Conservation (phyloP, 495 filamentous ascomycete species). For the Penicillium steckii region DNA sequence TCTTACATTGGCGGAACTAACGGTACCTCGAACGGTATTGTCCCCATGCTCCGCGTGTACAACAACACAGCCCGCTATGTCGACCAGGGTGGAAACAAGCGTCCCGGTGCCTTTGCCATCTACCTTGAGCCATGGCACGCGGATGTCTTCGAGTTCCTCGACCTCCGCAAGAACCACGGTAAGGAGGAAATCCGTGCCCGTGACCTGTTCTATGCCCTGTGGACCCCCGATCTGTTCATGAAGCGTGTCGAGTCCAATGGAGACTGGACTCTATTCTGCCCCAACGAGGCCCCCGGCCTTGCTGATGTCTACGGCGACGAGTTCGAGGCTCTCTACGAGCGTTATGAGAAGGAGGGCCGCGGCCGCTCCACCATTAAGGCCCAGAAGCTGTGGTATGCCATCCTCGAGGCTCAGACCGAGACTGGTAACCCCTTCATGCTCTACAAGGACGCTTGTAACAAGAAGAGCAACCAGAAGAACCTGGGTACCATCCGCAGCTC, state of each 20-base stretch:
- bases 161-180: conserved; percentile 97
- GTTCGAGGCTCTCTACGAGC: conserved; percentile 92
- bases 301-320: conserved; percentile 97
- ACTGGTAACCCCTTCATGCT: conserved; percentile 99
- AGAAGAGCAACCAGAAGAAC: conserved; percentile 99
- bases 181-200: conserved; percentile 97
- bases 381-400: conserved; percentile 98
- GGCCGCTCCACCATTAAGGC: conserved; percentile 91
- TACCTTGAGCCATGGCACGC: conserved; percentile 99
- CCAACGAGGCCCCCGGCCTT: conserved; percentile 89
- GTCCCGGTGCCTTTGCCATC: conserved; percentile 96
- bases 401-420: conserved; percentile 96
- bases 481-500: conserved; percentile 96
- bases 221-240: conserved; percentile 99
- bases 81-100: conserved; percentile 99
- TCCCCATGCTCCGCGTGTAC: conserved; percentile 97
- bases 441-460: conserved; percentile 98
- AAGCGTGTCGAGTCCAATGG: conserved; percentile 94
- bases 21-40: conserved; percentile 93
- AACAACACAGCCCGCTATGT: conserved; percentile 99
- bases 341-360: conserved; percentile 86
- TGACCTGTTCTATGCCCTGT: conserved; percentile 96
- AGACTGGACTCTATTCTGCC: conserved; percentile 97
- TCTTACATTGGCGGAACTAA: conserved; percentile 98
- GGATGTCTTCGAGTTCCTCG: conserved; percentile 95